Percentiles rank a stretch among this genome's conserved stretches.
phyloP scores from a whole-genome alignment of 2,329 filamentous ascomycete genomes.

The Diaporthe sp. region DNA sequence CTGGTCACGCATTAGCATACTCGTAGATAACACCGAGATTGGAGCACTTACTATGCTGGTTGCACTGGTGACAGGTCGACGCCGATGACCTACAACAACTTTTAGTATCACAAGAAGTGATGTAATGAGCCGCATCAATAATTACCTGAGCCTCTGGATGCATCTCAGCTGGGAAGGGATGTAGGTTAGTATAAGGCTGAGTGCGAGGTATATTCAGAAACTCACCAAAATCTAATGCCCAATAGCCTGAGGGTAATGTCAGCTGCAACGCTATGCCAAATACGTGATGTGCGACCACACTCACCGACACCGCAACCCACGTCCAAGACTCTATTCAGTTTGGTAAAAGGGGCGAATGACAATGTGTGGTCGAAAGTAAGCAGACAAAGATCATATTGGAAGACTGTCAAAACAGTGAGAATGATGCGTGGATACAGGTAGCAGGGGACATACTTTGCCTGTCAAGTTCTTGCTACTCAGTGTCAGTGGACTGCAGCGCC shows the following conservation, averaged over 20 bases:
- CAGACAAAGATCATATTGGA: slow-evolving; percentile 51
- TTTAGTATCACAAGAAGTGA: not conserved
- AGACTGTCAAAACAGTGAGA: slow-evolving; percentile 38
- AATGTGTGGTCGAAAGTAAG: slow-evolving; percentile 56
- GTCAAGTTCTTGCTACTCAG: slow-evolving; percentile 48
- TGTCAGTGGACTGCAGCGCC: slow-evolving; percentile 15
- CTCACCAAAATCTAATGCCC: slow-evolving; percentile 44
- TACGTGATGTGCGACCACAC: slow-evolving; percentile 14
- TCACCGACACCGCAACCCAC: slow-evolving; percentile 61
- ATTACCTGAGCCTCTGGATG: slow-evolving; percentile 41
- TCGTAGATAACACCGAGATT: not conserved
- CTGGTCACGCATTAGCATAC: slow-evolving; percentile 22
- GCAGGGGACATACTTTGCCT: slow-evolving; percentile 40
- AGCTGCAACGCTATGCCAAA: slow-evolving; percentile 10
- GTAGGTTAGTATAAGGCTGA: slow-evolving; percentile 7
- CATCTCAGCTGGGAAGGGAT: slow-evolving; percentile 38
- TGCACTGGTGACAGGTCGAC: slow-evolving; percentile 42
- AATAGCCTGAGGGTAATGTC: slow-evolving; percentile 38
- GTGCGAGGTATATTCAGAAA: not conserved
- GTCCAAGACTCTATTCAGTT: slow-evolving; percentile 56
- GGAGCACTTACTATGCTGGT: slow-evolving; percentile 38
- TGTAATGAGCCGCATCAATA: not conserved
- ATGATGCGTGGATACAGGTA: not conserved
- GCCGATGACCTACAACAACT: slow-evolving; percentile 38
- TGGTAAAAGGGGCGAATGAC: slow-evolving; percentile 55